Evolutionary conservation across 164 flowering plant species (phyloP).

Genomic region (Cinnamomum chago): DNA sequence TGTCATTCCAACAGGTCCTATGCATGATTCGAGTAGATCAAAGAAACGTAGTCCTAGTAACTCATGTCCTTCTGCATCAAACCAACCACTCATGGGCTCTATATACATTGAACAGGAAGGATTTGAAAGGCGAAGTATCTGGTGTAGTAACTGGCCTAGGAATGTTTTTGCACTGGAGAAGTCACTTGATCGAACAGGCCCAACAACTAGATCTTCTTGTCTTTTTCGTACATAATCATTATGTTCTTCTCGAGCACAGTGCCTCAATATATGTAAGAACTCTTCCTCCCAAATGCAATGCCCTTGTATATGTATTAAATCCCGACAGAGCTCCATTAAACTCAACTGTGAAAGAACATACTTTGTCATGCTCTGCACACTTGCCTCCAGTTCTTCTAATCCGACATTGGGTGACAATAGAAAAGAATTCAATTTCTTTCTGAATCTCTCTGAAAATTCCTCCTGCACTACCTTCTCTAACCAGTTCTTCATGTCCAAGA

Average conservation of each 20-base stretch:
- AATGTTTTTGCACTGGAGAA: constrained; percentile 25
- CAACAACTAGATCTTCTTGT: constrained; percentile 7
- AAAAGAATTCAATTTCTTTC: constrained; percentile 14
- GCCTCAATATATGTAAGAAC: constrained; percentile 17
- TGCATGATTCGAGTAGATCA: constrained; percentile 25
- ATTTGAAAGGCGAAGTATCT: constrained; percentile 19
- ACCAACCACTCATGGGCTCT: constrained; percentile 34
- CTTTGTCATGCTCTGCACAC: constrained; percentile 11
- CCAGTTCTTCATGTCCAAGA: constrained; percentile 23
- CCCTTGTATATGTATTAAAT: constrained; percentile 21
- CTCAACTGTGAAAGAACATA: constrained; percentile 18
- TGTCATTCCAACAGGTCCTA: constrained; percentile 28
- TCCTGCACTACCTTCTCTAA: constrained; percentile 16
- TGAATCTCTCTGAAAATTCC: constrained; percentile 17
- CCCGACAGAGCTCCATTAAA: constrained; percentile 23
- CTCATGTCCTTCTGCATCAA: constrained; percentile 32
- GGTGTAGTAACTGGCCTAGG: constrained; percentile 21
- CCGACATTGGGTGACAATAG: constrained; percentile 13
- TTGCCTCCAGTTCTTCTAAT: constrained; percentile 22
- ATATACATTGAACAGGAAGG: constrained; percentile 26
- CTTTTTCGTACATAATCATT: constrained; percentile 12
- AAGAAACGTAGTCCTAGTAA: constrained; percentile 29
- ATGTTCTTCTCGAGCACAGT: constrained; percentile 20
- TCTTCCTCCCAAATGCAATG: constrained; percentile 24
- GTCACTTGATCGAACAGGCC: constrained; percentile 10